Evolutionary conservation across 176 grass and related monocot species (phyloP), one percentile per base, ranked within the genome.

Genomic region (Musa troglodytarum): DNA sequence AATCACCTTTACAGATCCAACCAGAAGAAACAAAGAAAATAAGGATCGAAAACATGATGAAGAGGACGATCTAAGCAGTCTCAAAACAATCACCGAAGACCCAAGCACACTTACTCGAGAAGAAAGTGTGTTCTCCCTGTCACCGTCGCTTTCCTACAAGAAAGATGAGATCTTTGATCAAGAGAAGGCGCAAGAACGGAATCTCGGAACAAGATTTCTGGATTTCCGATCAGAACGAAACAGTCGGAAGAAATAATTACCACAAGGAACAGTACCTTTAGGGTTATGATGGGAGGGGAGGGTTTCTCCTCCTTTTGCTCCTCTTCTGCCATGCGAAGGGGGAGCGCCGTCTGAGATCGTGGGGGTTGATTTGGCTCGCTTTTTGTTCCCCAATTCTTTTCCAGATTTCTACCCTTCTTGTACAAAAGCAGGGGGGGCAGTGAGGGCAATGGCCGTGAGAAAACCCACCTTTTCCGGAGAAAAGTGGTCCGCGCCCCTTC

Each of bases 1-100:
- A 74, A 93, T 84, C 77, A 93, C 90, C 94, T 97, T 76, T 16
- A 78, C 71, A 63, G 16, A 50, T 69, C 67, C 12, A 69, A n/a
- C 67, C 67, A 20, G 16, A 50, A 70, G 34, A 70, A 52, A 50
- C 68, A 70, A 70, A 70, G 7, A 51, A 50, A 25, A 1, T 62
- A 49, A 11, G 82, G 23, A 72, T 54, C 52, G 20, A 50, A 71
- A 78, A 71, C 12, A 22, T 52, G 34, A 43, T 43, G 0, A 59
- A 73, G 22, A 53, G 9, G 20, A 68, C 56, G 65, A 54, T 71
- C 66, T 68, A 0, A 25, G 26, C 17, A 65, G 9, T 29, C 49
- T 19, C 7, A 51, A 6, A 49, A 25, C 20, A 29, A 68, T 10
- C 43, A 1, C 24, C 0, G 0, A 15, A 50, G 26, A 51, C 22